Evolutionary conservation across 495 filamentous ascomycete species (phyloP), one percentile per base, ranked within the genome.

Genomic region (Penicillium pancosmium): DNA sequence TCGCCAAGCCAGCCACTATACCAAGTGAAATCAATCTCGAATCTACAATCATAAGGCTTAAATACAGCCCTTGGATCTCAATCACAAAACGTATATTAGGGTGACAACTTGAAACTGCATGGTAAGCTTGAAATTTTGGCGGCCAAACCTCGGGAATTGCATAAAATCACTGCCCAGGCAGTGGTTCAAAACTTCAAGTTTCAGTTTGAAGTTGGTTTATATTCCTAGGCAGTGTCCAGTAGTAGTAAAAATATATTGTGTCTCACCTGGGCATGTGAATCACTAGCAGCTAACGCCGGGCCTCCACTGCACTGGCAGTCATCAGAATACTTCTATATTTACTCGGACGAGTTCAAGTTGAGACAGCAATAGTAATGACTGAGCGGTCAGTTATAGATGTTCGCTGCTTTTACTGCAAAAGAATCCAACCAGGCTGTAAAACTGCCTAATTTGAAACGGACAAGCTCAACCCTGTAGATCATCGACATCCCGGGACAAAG

Each of bases 1-100:
- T 62, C 38, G 36, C 52, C 43, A 47, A 59, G 41, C 54, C 53
- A 40, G 56, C 53, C 43, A 44, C 27, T 15, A 50, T 50, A 62
- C 52, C 41, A 52, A 48, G 46, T 48, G 46, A 48, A 48, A 48
- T 48, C 18, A 9, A 27, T 27, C 18, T 48, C 23, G 12, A 48
- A 48, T 48, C 18, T 13, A 48, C 46, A 23, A 31, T 27, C 46
- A 48, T 48, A 18, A 48, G 21, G 11, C 11, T 44, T 5, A n/a
- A 16, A 18, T 44, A 5, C 15, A 18, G 16, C 16, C 16, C 16
- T 44, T 16, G 2, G n/a, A 5, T n/a, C 2, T 19, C 41, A 15
- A 15, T 16, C 13, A 10, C 3, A 9, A 3, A 9, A 6, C 1
- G 34, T 36, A 36, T 13, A 1, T 2, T 36, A 3, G 13, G 34